phyloP scores from a whole-genome alignment of 768 basidiomycete species.

The Mrakia blollopis region DNA sequence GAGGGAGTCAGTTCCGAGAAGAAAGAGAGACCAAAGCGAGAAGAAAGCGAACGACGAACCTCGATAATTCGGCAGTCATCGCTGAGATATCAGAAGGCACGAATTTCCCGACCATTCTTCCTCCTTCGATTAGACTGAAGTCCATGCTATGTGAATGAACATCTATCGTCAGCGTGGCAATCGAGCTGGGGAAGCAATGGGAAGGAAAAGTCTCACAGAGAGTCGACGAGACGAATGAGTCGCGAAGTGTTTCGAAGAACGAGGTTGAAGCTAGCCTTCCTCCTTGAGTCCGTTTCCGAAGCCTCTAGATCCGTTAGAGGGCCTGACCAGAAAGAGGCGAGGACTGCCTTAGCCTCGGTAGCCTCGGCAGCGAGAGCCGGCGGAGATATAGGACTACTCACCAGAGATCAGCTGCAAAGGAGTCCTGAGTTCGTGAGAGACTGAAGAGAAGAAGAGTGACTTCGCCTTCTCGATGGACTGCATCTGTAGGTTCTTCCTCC shows the following conservation, averaged over 20 bases:
- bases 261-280: constrained; percentile 35
- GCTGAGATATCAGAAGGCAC: constrained; percentile 42
- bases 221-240: constrained; percentile 45
- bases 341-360: too few relatives aligned
- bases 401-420: constrained; percentile 35
- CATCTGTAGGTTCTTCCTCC: constrained; percentile 35
- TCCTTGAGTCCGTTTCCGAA: constrained; percentile 31
- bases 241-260: constrained; percentile 43
- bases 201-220: constrained; percentile 32
- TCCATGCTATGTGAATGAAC: constrained; percentile 39
- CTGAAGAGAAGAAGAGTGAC: neutral
- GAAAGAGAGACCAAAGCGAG: too few relatives aligned
- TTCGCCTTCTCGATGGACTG: constrained; percentile 29
- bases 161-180: too few relatives aligned
- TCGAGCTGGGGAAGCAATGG: too few relatives aligned
- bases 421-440: neutral
- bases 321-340: neutral
- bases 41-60: neutral
- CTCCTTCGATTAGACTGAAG: constrained; percentile 41
- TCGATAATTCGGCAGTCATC: constrained; percentile 43
- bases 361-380: too few relatives aligned
- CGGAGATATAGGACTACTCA: too few relatives aligned
- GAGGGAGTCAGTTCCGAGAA: too few relatives aligned
- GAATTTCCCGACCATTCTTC: constrained; percentile 43
- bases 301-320: constrained; percentile 37